A percentile compares a stretch with the other conserved stretches of the same genome.
Evolutionary conservation across 1,284 basidiomycete species (phyloP).

Genomic region (Takashimella tepidaria): DNA sequence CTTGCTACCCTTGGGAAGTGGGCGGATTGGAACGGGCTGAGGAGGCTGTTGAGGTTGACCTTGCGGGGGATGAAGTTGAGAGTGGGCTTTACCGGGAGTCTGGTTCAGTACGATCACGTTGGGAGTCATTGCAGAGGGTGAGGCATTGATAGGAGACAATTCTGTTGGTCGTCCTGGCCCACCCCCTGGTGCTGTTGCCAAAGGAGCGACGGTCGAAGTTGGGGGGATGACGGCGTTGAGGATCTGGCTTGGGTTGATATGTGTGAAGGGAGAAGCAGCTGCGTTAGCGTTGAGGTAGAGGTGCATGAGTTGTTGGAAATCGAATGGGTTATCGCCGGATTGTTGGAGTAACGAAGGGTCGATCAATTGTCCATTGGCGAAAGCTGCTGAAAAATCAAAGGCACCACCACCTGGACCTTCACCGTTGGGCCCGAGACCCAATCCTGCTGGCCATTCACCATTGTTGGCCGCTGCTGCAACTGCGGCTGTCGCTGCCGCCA

Average conservation of each 20-base stretch:
- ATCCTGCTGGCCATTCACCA: neutral
- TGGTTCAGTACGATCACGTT: neutral
- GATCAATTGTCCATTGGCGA: neutral
- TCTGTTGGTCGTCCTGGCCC: neutral
- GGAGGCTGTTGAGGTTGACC: neutral
- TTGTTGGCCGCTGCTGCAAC: neutral
- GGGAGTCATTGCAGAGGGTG: neutral
- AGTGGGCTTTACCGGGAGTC: neutral
- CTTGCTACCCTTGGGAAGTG: neutral
- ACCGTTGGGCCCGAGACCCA: neutral
- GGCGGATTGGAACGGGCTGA: neutral
- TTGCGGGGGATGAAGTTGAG: neutral
- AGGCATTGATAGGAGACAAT: neutral
- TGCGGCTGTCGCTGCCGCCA: neutral
- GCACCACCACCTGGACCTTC: neutral
- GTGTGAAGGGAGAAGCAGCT: constrained; percentile 58
- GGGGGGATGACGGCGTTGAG: constrained; percentile 48
- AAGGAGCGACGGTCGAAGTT: constrained; percentile 3
- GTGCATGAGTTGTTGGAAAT: constrained; percentile 49
- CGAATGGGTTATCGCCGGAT: constrained; percentile 32
- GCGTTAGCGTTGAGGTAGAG: constrained; percentile 45
- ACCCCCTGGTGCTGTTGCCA: no score
- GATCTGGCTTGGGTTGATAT: constrained; percentile 82
- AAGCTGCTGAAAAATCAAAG: neutral
- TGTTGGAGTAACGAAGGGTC: constrained; percentile 5